A percentile compares a stretch with the other conserved stretches of the same genome.
These are phyloP conservation scores for Paraleonurus japonicus DNA, from an alignment of 257 asterid species.

Conservation along the genomic window DNA sequence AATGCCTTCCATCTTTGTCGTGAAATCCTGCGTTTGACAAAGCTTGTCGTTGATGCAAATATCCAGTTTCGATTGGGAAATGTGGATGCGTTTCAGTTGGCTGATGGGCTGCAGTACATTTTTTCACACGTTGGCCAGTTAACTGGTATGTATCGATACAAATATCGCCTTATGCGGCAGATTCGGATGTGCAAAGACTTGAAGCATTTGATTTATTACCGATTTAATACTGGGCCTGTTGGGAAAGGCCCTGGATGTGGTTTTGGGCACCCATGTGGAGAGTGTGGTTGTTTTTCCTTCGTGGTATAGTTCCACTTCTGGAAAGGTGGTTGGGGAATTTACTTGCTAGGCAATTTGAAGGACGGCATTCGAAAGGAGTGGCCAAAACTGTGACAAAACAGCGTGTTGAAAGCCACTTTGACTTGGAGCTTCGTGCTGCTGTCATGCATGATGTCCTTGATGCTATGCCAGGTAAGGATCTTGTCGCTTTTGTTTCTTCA, in stretches of 20 bases:
- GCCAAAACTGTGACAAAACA: slow-evolving; percentile 99
- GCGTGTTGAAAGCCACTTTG: slow-evolving; percentile 99
- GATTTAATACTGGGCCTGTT: slow-evolving; percentile 98
- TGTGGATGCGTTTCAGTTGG: slow-evolving; percentile 98
- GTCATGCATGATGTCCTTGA: slow-evolving; percentile 99
- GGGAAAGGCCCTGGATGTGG: slow-evolving; percentile 99
- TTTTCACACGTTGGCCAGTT: slow-evolving; percentile 98
- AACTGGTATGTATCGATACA: slow-evolving; percentile 98
- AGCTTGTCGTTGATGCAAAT: slow-evolving; percentile 98
- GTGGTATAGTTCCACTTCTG: slow-evolving; percentile 96
- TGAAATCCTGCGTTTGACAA: slow-evolving; percentile 91
- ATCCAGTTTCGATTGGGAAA: slow-evolving; percentile 98
- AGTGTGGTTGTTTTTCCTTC: slow-evolving; percentile 98
- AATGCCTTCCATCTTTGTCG: slow-evolving; percentile 99
- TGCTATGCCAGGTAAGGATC: slow-evolving; percentile 87
- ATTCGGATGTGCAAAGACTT: slow-evolving; percentile 98
- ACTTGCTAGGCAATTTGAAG: slow-evolving; percentile 97
- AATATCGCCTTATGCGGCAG: slow-evolving; percentile 99
- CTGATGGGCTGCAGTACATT: slow-evolving; percentile 96
- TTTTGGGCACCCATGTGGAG: slow-evolving; percentile 99
- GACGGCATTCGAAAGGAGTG: slow-evolving; percentile 96
- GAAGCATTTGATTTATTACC: slow-evolving; percentile 95
- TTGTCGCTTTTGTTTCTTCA: background rate
- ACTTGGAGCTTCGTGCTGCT: slow-evolving; percentile 99
- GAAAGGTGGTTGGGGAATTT: slow-evolving; percentile 98